phyloP scores from a whole-genome alignment of 768 basidiomycete species.

The Podaxis sp. region DNA sequence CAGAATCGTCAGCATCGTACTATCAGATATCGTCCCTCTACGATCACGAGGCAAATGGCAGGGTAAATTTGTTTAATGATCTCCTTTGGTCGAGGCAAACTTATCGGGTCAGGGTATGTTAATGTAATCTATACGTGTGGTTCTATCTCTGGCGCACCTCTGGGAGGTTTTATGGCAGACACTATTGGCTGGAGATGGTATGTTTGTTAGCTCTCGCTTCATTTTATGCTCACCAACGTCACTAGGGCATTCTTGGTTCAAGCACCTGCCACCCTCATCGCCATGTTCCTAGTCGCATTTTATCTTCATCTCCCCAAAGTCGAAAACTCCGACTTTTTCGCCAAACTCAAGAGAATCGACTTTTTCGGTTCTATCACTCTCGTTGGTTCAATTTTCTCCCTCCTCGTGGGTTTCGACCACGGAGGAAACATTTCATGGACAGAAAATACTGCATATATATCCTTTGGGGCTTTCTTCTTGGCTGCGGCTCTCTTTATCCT shows the following conservation, averaged over 20 bases:
- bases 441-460: slow-evolving; percentile 30
- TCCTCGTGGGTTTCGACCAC: slow-evolving; percentile 54
- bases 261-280: slow-evolving; percentile 51
- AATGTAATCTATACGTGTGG: slow-evolving; percentile 60
- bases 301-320: slow-evolving; percentile 49
- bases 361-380: slow-evolving; percentile 54
- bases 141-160: slow-evolving; percentile 53
- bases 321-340: slow-evolving; percentile 30
- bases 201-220: no score
- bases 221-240: neutral
- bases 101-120: slow-evolving; percentile 40
- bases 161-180: slow-evolving; percentile 60
- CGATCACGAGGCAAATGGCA: slow-evolving; percentile 65
- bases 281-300: slow-evolving; percentile 45
- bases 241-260: slow-evolving; percentile 65
- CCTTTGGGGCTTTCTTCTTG: slow-evolving; percentile 29
- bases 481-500: slow-evolving; percentile 34
- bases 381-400: slow-evolving; percentile 48
- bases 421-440: slow-evolving; percentile 47
- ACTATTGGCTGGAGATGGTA: slow-evolving; percentile 49
- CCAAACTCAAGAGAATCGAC: slow-evolving; percentile 57
- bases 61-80: slow-evolving; percentile 28
- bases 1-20: slow-evolving; percentile 59
- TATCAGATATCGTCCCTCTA: slow-evolving; percentile 62
- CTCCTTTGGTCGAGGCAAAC: neutral